Base-by-base conservation (phyloP, 176 grass and related monocot species). In the Eragrostis curvula region DNA sequence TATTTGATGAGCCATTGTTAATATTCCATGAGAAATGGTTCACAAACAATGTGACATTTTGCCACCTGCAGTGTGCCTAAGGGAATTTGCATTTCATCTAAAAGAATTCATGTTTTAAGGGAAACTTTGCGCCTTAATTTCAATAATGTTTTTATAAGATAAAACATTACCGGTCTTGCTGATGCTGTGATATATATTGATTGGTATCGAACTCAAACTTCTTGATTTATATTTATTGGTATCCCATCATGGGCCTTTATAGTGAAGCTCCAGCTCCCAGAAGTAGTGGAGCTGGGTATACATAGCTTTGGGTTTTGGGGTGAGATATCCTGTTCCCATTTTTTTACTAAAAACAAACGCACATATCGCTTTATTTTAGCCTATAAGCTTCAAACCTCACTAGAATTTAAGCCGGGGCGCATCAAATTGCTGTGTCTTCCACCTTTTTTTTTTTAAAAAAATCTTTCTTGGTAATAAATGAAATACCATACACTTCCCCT, bases 11-110 rank as follows among this genome's bases (percentile, higher is more conserved):
- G 36, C 53, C 21, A 6, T 85, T 76, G 14, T 45, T 45, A n/a
- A 56, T 7, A 12, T 48, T n/a, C 23, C 24, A 9, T 80, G 61
- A 15, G 49, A 74, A 68, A 68, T 79, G 68, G 69, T 80, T 75
- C 23, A 0, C 16, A 25, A 28, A 15, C n/a, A 69, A 29, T 89
- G 60, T 49, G 32, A 62, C 76, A 85, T 58, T 5, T 42, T 16
- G 16, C 8, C 12, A 67, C 61, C 12, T 17, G 18, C 3, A 17
- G 28, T 8, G 16, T 41, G 13, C 30, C 46, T 21, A 64, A 25
- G 25, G 10, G 16, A 9, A 56, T 17, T 28, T 15, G 12, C 24
- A 36, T 66, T 78, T 52, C 18, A 70, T 76, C 6, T 0, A 43
- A 69, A 81, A n/a, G n/a, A n/a, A 51, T 68, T 71, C 57, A n/a